Evolutionary conservation across 1,284 basidiomycete genomes (phyloP).

Genomic region (Sanghuangporus sanghuang): DNA sequence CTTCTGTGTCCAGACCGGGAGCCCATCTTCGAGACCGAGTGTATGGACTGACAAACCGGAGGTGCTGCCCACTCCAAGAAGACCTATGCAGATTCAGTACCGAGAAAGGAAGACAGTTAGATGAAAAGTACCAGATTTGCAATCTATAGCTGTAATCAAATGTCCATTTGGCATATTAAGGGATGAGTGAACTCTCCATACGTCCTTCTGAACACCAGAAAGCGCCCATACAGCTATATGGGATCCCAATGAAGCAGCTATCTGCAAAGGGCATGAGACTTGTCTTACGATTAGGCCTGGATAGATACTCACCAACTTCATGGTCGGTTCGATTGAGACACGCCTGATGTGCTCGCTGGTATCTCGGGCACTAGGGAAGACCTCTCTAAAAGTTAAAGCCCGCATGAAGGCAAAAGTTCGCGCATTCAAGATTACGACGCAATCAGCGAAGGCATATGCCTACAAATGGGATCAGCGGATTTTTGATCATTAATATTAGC

Average conservation of each 20-base stretch:
- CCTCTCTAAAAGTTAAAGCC: slow-evolving; percentile 70
- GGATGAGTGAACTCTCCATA: slow-evolving; percentile 78
- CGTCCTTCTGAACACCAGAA: slow-evolving; percentile 52
- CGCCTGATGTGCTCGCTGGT: slow-evolving; percentile 46
- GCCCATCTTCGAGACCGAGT: slow-evolving; percentile 69
- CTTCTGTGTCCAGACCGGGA: slow-evolving; percentile 74
- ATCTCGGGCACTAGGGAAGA: slow-evolving; percentile 55
- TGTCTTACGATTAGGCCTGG: neutral
- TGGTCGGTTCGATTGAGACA: slow-evolving; percentile 63
- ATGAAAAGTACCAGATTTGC: slow-evolving; percentile 55
- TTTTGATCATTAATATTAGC: neutral
- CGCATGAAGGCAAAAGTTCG: slow-evolving; percentile 53
- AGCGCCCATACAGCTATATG: slow-evolving; percentile 70
- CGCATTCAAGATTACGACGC: slow-evolving; percentile 64
- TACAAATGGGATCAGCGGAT: slow-evolving; percentile 24
- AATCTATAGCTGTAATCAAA: slow-evolving; percentile 57
- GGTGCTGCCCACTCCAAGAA: slow-evolving; percentile 61
- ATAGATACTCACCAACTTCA: slow-evolving; percentile 62
- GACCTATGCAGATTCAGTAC: slow-evolving; percentile 39
- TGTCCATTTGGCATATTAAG: slow-evolving; percentile 53
- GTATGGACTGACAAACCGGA: slow-evolving; percentile 63
- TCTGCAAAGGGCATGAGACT: slow-evolving; percentile 34
- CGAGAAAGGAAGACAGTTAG: neutral
- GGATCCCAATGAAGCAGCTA: slow-evolving; percentile 61
- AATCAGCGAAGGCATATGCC: slow-evolving; percentile 68